phyloP scores from a whole-genome alignment of 2,329 filamentous ascomycete species.

The Fusarium oligoseptatum region DNA sequence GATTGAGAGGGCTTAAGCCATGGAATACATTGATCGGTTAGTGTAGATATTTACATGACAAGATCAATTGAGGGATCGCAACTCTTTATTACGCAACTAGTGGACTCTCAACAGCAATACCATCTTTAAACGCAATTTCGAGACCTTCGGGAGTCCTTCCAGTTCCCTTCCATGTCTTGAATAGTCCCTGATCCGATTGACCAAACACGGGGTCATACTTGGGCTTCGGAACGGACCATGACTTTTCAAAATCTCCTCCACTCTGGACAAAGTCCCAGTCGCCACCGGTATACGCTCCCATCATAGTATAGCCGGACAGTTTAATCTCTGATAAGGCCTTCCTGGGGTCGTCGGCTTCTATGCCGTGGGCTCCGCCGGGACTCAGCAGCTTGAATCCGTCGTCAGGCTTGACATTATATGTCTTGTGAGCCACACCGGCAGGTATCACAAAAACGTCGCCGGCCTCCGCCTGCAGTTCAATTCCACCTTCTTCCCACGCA shows the following conservation, averaged over 20 bases:
- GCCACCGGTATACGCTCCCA: constrained; percentile 63
- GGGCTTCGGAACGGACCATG: constrained; percentile 39
- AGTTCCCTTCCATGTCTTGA: constrained; percentile 31
- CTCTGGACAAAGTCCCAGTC: constrained; percentile 39
- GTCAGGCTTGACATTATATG: constrained; percentile 57
- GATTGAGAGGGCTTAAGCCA: neutral
- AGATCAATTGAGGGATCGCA: neutral
- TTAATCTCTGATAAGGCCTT: constrained; percentile 53
- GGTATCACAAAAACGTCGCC: constrained; percentile 73
- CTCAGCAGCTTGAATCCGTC: constrained; percentile 54
- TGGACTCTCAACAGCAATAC: neutral
- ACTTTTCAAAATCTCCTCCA: constrained; percentile 37
- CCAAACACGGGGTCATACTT: constrained; percentile 38
- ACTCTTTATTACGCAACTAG: neutral
- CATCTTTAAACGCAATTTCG: neutral
- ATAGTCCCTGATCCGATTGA: neutral
- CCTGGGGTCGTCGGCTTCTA: constrained; percentile 52
- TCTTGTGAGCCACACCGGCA: constrained; percentile 69
- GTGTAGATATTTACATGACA: neutral
- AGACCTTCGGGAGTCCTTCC: neutral
- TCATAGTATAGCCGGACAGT: constrained; percentile 49
- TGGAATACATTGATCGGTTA: neutral
- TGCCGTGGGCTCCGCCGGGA: constrained; percentile 57
- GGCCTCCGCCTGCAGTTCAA: constrained; percentile 60
- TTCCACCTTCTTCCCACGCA: constrained; percentile 60